Conservation (phyloP, 768 basidiomycete genomes). For the Naganishia vishniacii region DNA sequence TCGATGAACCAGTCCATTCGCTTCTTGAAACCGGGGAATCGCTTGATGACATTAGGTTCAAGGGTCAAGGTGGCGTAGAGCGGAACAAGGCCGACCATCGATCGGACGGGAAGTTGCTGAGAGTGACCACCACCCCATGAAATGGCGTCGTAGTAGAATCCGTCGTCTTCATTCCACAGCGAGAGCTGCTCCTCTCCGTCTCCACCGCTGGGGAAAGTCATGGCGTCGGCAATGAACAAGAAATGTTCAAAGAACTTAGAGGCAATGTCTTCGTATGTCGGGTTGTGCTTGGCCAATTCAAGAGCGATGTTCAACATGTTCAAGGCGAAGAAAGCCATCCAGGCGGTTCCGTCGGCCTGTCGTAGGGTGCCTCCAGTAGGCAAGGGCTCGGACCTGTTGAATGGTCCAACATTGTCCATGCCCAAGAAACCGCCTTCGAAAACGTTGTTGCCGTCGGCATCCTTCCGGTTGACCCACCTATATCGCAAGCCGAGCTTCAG, state of each 20-base stretch:
- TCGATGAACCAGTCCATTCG: slow-evolving; percentile 98
- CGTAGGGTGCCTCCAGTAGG: slow-evolving; percentile 90
- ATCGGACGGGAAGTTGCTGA: slow-evolving; percentile 87
- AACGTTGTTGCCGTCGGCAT: slow-evolving; percentile 86
- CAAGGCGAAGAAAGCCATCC: slow-evolving; percentile 99
- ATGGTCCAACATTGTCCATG: slow-evolving; percentile 93
- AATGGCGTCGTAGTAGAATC: slow-evolving; percentile 98
- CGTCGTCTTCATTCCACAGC: slow-evolving; percentile 93
- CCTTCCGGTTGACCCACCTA: slow-evolving; percentile 99
- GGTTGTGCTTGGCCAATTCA: slow-evolving; percentile 94
- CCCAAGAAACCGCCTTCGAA: slow-evolving; percentile 99
- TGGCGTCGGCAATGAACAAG: slow-evolving; percentile 96
- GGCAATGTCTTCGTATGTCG: slow-evolving; percentile 97
- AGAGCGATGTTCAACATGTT: slow-evolving; percentile 98
- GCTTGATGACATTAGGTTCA: slow-evolving; percentile 79
- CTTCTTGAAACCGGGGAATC: slow-evolving; percentile 97
- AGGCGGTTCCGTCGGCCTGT: slow-evolving; percentile 96
- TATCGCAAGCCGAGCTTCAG: slow-evolving; percentile 3
- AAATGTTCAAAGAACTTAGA: slow-evolving; percentile 84
- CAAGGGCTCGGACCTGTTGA: slow-evolving; percentile 93
- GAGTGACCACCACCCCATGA: slow-evolving; percentile 71
- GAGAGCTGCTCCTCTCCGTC: slow-evolving; percentile 68
- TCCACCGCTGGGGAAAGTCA: slow-evolving; percentile 69
- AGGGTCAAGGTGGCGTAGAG: slow-evolving; percentile 90
- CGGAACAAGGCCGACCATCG: slow-evolving; percentile 95